A percentile compares a stretch with the other conserved stretches of the same genome.
Conservation (phyloP, 352 stramenopile genomes). For the Thalassiosira hispida region DNA sequence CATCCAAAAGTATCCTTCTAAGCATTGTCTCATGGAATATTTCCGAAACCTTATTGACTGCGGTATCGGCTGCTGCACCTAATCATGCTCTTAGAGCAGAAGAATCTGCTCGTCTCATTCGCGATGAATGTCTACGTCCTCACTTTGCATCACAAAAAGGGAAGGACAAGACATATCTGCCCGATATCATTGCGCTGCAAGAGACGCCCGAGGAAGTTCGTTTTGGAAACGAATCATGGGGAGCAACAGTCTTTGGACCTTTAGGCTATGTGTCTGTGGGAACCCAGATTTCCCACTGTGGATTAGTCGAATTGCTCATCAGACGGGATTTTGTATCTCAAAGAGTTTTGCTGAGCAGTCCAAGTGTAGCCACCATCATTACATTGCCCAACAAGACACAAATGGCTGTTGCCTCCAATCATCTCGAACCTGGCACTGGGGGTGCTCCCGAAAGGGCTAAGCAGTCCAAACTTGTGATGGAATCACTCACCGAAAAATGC, state of each 20-base stretch:
- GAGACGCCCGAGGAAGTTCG: not conserved
- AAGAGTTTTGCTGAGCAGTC: not conserved
- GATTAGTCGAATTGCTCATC: slow-evolving; percentile 5
- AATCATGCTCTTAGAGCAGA: not conserved
- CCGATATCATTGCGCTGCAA: slow-evolving; percentile 28
- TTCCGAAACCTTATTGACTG: slow-evolving; percentile 2
- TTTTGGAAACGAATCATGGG: not conserved
- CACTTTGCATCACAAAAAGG: slow-evolving; percentile 2
- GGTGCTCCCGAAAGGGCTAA: slow-evolving; percentile 13
- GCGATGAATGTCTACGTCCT: slow-evolving; percentile 12
- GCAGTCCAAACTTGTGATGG: slow-evolving; percentile 14
- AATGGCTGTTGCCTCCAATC: slow-evolving; percentile 7
- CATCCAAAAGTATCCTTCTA: not conserved
- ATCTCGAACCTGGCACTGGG: slow-evolving; percentile 15
- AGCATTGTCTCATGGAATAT: slow-evolving; percentile 36
- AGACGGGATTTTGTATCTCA: slow-evolving; percentile 5
- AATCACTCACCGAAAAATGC: slow-evolving; percentile 1
- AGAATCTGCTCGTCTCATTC: slow-evolving; percentile 17
- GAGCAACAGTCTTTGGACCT: slow-evolving; percentile 1
- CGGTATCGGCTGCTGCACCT: slow-evolving; percentile 6
- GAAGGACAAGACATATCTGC: not conserved
- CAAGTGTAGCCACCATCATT: not conserved
- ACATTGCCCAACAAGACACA: slow-evolving; percentile 8
- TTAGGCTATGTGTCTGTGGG: slow-evolving; percentile 16
- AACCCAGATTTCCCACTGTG: slow-evolving; percentile 2